Conservation (phyloP, 2,329 filamentous ascomycete species). For the Zasmidium angulare region DNA sequence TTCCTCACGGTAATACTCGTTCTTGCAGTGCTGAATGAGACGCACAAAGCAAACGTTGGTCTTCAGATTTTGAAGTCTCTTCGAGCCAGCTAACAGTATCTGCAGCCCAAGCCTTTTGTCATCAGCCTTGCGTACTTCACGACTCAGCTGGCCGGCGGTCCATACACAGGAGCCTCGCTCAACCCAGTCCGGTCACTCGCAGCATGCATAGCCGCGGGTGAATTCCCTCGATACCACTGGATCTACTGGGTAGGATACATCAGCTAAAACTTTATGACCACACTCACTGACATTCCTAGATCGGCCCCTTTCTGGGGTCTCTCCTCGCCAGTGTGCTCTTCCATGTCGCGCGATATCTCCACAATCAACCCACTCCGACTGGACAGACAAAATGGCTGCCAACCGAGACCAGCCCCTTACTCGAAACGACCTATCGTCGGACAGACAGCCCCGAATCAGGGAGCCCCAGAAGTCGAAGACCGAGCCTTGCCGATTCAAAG, state of each 20-base stretch:
- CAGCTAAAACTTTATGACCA: conserved; percentile 3
- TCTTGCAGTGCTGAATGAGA: not conserved
- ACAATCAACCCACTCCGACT: conserved; percentile 33
- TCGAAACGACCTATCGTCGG: not conserved
- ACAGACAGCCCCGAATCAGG: not conserved
- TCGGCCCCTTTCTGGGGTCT: conserved; percentile 31
- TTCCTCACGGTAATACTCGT: not conserved
- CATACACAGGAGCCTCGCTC: conserved; percentile 32
- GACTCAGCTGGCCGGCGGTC: conserved; percentile 29
- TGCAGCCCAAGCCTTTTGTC: conserved; percentile 21
- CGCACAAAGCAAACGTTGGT: too few relatives aligned
- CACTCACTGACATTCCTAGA: too few relatives aligned
- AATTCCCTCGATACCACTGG: conserved; percentile 34
- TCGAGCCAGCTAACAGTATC: too few relatives aligned
- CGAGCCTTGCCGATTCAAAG: not conserved
- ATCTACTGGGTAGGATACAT: conserved; percentile 22
- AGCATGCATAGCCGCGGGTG: conserved; percentile 27
- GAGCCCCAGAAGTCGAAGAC: not conserved
- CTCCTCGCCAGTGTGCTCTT: conserved; percentile 31
- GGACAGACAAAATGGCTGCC: not conserved
- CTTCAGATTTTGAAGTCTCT: too few relatives aligned
- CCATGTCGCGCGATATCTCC: conserved; percentile 30
- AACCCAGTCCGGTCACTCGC: conserved; percentile 37
- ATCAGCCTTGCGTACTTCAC: conserved; percentile 26
- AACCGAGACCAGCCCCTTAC: not conserved